Base-by-base conservation (phyloP, 495 filamentous ascomycete genomes). In the Podospora pseudopauciseta region DNA sequence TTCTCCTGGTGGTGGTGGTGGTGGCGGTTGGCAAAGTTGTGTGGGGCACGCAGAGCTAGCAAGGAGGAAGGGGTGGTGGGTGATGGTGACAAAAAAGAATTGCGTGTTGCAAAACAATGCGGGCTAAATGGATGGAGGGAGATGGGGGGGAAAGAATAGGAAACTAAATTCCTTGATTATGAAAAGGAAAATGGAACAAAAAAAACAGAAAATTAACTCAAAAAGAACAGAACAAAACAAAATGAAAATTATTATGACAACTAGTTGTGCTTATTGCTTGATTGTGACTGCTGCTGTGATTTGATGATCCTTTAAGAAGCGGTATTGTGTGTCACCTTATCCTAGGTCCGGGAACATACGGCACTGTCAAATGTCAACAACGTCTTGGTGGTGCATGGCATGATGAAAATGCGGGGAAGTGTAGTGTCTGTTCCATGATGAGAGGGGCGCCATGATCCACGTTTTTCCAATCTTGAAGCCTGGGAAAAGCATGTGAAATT, bases 161-260 rank as follows among this genome's bases (percentile, higher is more conserved):
- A 11, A 13, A 3, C 20, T 20, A 58, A 58, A 20, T 26, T 11
- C 55, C 23, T 26, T 58, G 18, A 20, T 58, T 19, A 18, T 19
- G 55, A 26, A 23, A 23, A 23, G 15, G 54, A 20, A 56, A 20
- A 58, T 5, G 7, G 1, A 58, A 4, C 5, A 26, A 26, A 26
- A 58, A 58, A 58, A 58, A 19, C 13, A 26, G n/a, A 20, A 58
- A 26, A 58, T 11, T n/a, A 58, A 20, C 7, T 20, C n/a, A 19
- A 58, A 19, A 58, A 58, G 23, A 58, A 58, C 15, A 58, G 55
- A n/a, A 26, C 55, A 58, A 58, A 19, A 19, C 55, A 58, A 26
- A 26, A 58, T 26, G 55, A 58, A 20, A 58, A 26, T 9, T 7
- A 15, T 58, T 58, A 19, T 58, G 55, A 26, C 9, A 58, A 58